Evolutionary conservation across 148 eudicot genomes (phyloP).

Genomic region (Arctostaphylos glauca): DNA sequence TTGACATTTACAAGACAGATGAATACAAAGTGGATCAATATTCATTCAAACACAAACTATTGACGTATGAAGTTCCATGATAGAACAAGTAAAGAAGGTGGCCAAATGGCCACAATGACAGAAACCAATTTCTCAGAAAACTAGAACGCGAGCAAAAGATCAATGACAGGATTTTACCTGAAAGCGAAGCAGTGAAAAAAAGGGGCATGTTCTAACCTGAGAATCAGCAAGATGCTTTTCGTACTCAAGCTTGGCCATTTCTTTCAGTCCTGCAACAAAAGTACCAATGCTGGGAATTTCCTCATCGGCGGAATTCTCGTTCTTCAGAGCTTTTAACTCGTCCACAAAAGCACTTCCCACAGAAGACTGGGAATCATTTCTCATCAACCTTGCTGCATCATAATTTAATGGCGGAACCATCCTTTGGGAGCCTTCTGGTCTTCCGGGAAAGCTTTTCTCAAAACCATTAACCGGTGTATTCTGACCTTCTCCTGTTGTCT

Average conservation of each 20-base stretch:
- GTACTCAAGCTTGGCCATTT: constrained; percentile 76
- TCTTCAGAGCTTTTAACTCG: constrained; percentile 42
- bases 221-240: constrained; percentile 47
- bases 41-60: neutral
- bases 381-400: constrained; percentile 48
- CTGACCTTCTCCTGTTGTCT: constrained; percentile 41
- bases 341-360: constrained; percentile 50
- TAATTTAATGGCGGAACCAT: constrained; percentile 48
- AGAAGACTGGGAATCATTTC: constrained; percentile 72
- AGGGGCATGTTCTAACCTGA: constrained; percentile 45
- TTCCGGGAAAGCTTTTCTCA: constrained; percentile 59
- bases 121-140: neutral
- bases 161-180: neutral
- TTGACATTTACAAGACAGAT: neutral
- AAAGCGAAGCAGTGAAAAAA: neutral
- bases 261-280: constrained; percentile 84
- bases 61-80: neutral
- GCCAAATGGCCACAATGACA: neutral
- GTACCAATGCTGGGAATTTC: constrained; percentile 72
- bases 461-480: constrained; percentile 70
- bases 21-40: neutral
- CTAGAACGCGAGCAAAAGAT: neutral
- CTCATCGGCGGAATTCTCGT: constrained; percentile 44
- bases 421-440: constrained; percentile 53
- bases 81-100: neutral